Conservation (phyloP, 2,329 filamentous ascomycete species). For the Emydomyces testavorans region DNA sequence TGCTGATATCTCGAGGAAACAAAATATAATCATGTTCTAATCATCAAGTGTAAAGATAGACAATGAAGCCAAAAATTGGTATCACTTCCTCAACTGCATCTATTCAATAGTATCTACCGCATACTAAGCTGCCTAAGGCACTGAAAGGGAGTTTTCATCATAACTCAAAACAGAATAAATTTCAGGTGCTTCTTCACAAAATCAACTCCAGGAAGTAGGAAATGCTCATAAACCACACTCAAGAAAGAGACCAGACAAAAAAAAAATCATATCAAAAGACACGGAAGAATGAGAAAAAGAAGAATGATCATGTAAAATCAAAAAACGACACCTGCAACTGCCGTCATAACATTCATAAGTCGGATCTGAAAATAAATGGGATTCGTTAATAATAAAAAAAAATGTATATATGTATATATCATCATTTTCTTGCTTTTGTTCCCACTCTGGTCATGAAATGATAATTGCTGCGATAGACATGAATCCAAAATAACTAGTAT, state of each 20-base stretch:
- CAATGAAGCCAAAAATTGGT: too few species aligned
- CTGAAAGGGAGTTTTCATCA: too few species aligned
- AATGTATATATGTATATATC: not conserved
- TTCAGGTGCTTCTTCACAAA: too few species aligned
- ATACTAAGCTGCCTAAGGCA: too few species aligned
- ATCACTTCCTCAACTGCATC: too few species aligned
- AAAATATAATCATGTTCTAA: too few species aligned
- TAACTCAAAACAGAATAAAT: too few species aligned
- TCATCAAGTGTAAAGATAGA: too few species aligned
- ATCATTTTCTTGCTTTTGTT: not conserved
- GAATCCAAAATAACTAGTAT: constrained; percentile 31
- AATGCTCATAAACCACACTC: not conserved
- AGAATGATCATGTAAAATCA: not conserved
- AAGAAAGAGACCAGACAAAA: not conserved
- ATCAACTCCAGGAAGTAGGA: too few species aligned
- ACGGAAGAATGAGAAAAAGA: constrained; percentile 1
- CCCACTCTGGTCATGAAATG: constrained; percentile 22
- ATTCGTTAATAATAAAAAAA: not conserved
- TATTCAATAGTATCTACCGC: too few species aligned
- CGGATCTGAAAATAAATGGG: not conserved
- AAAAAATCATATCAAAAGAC: constrained; percentile 5
- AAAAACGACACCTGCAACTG: not conserved
- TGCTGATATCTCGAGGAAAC: too few species aligned
- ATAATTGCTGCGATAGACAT: constrained; percentile 32
- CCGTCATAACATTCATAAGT: constrained; percentile 1